Evolutionary conservation across 495 filamentous ascomycete genomes (phyloP).

Genomic region (Lasiosphaeria miniovina): DNA sequence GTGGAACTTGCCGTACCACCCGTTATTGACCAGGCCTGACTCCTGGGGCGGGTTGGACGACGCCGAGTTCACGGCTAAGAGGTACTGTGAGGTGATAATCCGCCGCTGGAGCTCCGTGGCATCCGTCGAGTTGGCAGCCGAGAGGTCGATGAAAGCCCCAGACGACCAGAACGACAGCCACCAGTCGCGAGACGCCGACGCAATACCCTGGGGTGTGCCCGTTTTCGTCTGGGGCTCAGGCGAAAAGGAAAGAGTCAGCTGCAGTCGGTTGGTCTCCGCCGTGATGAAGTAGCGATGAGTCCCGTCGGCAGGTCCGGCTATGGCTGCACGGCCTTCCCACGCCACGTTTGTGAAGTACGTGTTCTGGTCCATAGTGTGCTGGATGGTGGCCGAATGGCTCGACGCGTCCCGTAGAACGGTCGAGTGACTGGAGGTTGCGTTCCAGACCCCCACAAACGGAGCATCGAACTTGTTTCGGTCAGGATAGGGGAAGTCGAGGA

Average conservation of each 20-base stretch:
- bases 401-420: constrained; percentile 31
- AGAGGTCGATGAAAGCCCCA: constrained; percentile 49
- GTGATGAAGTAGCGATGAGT: constrained; percentile 48
- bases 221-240: constrained; percentile 10
- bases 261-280: constrained; percentile 16
- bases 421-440: constrained; percentile 41
- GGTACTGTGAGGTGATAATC: constrained; percentile 49
- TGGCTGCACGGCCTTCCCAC: constrained; percentile 37
- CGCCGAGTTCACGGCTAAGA: constrained; percentile 46
- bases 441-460: constrained; percentile 49
- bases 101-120: constrained; percentile 49
- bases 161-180: constrained; percentile 46
- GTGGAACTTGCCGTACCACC: constrained; percentile 54
- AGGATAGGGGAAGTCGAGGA: constrained; percentile 52
- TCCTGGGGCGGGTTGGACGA: constrained; percentile 39
- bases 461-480: constrained; percentile 46
- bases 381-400: constrained; percentile 37
- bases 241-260: constrained; percentile 36
- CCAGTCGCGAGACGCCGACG: constrained; percentile 21
- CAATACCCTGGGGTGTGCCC: constrained; percentile 1
- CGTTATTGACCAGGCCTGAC: constrained; percentile 52
- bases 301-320: constrained; percentile 30
- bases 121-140: constrained; percentile 30
- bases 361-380: constrained; percentile 42
- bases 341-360: constrained; percentile 41